Evolutionary conservation across 495 filamentous ascomycete species (phyloP), one percentile per base, ranked within the genome.

Genomic region (Opeltia flavorubescens): DNA sequence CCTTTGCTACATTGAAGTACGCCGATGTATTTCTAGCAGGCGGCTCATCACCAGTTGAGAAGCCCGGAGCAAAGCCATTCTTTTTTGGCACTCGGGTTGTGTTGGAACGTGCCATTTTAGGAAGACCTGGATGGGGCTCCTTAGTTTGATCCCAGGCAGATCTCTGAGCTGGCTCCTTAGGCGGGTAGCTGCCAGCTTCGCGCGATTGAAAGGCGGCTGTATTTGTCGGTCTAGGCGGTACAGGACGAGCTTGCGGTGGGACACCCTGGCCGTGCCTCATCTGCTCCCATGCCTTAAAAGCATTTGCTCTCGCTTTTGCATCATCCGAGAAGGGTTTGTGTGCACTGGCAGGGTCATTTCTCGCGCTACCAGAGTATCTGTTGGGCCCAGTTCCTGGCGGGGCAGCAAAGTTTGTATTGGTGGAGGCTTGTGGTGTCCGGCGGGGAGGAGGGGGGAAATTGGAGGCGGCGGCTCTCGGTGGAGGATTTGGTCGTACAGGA

Each of bases 221-320:
- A 33, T 56, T 30, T 23, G 53, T 36, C 49, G 51, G 33, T 56
- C 53, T 53, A 42, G 42, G 53, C 30, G 60, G 62, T 17, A 57
- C 39, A 25, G 51, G 44, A 38, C 44, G 40, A 43, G 40, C 30
- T 39, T 49, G 23, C 30, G 34, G 49, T 36, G 53, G 50, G 13
- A 41, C 38, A 29, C 57, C 54, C 48, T 66, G 50, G 8, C 52
- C 46, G 20, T 62, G 66, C 55, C 71, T 75, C 78, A 89, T 83
- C n/a, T 74, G 72, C 52, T 83, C 72, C 68, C 82, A 91, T 2
- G 80, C 83, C 31, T 74, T 66, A 59, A 72, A 77, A 15, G 72
- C 72, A 54, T 80, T 72, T 4, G 68, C 67, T 44, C 75, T 64
- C 13, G 71, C 70, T 15, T 79, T 63, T n/a, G 66, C 59, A 31